Evolutionary conservation across 495 filamentous ascomycete species (phyloP).

Genomic region (Emericellopsis terricola): DNA sequence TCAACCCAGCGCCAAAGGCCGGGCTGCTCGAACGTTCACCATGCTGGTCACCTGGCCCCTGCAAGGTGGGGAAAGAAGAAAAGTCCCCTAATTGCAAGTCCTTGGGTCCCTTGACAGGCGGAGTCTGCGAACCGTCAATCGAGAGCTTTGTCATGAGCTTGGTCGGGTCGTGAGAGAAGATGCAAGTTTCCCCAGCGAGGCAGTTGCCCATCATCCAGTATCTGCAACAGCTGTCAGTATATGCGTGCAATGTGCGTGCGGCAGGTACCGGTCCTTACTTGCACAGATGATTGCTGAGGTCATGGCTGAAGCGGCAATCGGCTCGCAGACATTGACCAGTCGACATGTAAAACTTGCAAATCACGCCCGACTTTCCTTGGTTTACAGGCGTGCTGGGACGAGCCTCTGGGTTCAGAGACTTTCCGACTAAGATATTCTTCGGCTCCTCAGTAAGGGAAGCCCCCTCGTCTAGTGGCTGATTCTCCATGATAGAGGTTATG

Average conservation of each 20-base stretch:
- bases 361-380: slow-evolving; percentile 58
- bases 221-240: slow-evolving; percentile 20
- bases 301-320: slow-evolving; percentile 95
- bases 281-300: slow-evolving; percentile 89
- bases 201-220: slow-evolving; percentile 97
- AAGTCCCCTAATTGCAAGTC: slow-evolving; percentile 76
- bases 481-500: slow-evolving; percentile 68
- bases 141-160: slow-evolving; percentile 51
- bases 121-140: slow-evolving; percentile 40
- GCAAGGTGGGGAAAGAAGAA: slow-evolving; percentile 74
- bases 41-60: slow-evolving; percentile 41
- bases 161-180: slow-evolving; percentile 94
- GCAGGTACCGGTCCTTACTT: slow-evolving; percentile 47
- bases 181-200: slow-evolving; percentile 81
- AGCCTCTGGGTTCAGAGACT: slow-evolving; percentile 60
- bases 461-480: slow-evolving; percentile 24
- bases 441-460: slow-evolving; percentile 27
- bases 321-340: slow-evolving; percentile 84
- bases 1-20: slow-evolving; percentile 28
- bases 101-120: slow-evolving; percentile 36
- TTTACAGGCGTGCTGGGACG: slow-evolving; percentile 57
- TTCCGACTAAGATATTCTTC: slow-evolving; percentile 61
- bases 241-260: not conserved
- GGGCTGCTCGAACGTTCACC: slow-evolving; percentile 32
- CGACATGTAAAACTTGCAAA: slow-evolving; percentile 92